Conservation (phyloP, 2,329 filamentous ascomycete species). For the Ophiostoma perfectum region DNA sequence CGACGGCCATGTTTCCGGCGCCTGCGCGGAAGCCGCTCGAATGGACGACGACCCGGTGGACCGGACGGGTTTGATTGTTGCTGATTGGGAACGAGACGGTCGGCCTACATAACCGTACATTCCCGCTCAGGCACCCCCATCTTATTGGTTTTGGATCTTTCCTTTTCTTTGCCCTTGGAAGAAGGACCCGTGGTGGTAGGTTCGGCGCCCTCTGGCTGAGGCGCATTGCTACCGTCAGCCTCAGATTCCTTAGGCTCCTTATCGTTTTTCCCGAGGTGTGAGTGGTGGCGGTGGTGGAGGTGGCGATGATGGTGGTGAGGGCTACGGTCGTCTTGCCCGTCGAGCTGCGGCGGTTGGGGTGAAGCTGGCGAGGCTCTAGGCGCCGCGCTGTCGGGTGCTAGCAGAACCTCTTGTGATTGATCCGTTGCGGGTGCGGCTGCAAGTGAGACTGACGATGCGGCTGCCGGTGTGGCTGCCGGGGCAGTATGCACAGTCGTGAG, state of each 20-base stretch:
- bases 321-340: constrained; percentile 15
- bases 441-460: background rate
- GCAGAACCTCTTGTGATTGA: constrained; percentile 9
- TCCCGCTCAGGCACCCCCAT: constrained; percentile 32
- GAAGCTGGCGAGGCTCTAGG: background rate
- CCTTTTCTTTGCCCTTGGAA: constrained; percentile 27
- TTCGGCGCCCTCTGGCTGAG: background rate
- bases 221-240: background rate
- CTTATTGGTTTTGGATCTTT: constrained; percentile 26
- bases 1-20: background rate
- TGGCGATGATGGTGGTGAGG: constrained; percentile 25
- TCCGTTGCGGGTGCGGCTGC: background rate
- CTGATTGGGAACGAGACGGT: background rate
- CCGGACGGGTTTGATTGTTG: background rate
- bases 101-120: constrained; percentile 32
- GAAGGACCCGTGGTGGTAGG: background rate
- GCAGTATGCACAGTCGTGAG: constrained; percentile 5
- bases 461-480: background rate
- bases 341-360: background rate
- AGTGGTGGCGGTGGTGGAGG: constrained; percentile 25
- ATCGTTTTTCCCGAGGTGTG: constrained; percentile 22
- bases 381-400: background rate
- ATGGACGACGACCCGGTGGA: background rate
- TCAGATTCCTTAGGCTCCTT: constrained; percentile 19
- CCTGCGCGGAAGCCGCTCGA: background rate